These are phyloP conservation scores for Scutellaria baicalensis DNA, from an alignment of 257 asterid genomes.

Conservation along the genomic window DNA sequence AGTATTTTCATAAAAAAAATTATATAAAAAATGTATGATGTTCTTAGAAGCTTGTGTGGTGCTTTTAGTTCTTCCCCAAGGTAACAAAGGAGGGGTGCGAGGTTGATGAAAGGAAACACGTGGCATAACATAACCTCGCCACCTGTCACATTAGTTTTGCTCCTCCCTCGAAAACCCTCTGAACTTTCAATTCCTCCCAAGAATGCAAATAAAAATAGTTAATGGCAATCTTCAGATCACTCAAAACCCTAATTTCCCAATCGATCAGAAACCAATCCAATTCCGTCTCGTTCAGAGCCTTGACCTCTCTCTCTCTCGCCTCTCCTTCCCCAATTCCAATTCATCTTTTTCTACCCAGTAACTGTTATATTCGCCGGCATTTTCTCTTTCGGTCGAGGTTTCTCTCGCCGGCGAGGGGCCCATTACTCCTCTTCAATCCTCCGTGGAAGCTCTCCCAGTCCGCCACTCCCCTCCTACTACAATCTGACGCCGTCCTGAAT, in stretches of 20 bases:
- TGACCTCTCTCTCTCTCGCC: conserved; percentile 34
- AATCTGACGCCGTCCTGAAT: conserved; percentile 50
- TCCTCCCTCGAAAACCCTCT: conserved; percentile 13
- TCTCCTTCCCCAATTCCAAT: conserved; percentile 25
- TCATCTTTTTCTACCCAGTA: conserved; percentile 17
- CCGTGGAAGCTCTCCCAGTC: conserved; percentile 90
- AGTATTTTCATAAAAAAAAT: no score
- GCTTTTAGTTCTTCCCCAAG: no score
- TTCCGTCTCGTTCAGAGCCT: conserved; percentile 24
- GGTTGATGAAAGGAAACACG: conserved; percentile 1
- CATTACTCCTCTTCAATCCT: conserved; percentile 71
- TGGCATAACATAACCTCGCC: background rate
- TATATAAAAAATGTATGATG: no score
- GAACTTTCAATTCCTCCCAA: conserved; percentile 8
- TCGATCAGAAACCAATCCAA: conserved; percentile 20
- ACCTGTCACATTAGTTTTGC: conserved; percentile 20
- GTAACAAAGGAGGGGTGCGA: background rate
- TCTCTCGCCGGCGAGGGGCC: conserved; percentile 45
- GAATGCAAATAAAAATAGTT: conserved; percentile 19
- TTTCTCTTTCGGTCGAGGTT: conserved; percentile 46
- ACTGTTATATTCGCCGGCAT: conserved; percentile 28
- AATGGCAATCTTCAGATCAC: conserved; percentile 72
- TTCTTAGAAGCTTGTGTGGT: no score
- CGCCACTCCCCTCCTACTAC: conserved; percentile 76
- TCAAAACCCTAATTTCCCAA: conserved; percentile 54